These are phyloP conservation scores for Trichaptum fuscoviolaceum DNA, from an alignment of 768 basidiomycete species.

Conservation along the genomic window DNA sequence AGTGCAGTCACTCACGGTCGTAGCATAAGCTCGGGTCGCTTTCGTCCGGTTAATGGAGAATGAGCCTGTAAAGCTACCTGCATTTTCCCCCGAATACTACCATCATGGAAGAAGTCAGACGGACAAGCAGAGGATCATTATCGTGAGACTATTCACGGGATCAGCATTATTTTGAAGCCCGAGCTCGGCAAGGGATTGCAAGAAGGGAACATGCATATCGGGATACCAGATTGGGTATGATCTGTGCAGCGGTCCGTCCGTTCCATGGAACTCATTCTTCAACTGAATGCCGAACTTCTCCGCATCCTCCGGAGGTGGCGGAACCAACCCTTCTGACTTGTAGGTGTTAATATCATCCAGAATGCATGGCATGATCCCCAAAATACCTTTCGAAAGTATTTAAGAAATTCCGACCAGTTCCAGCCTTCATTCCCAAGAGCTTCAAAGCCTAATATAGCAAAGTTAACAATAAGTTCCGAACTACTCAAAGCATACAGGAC, in stretches of 20 bases:
- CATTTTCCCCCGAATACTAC: neutral
- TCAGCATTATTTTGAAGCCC: neutral
- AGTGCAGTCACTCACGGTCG: neutral
- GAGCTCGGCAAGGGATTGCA: neutral
- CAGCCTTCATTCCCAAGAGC: slow-evolving; percentile 32
- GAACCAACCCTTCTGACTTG: neutral
- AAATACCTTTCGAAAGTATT: slow-evolving; percentile 43
- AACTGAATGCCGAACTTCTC: neutral
- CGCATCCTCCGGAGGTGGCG: neutral
- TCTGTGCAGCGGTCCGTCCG: neutral
- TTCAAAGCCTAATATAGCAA: slow-evolving; percentile 17
- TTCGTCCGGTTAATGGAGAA: neutral
- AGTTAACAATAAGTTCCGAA: neutral
- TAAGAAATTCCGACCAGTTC: slow-evolving; percentile 40
- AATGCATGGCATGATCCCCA: neutral
- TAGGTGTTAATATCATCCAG: neutral
- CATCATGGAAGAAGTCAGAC: neutral
- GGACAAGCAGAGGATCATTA: neutral
- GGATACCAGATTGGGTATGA: neutral
- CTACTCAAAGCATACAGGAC: neutral
- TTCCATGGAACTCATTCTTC: neutral
- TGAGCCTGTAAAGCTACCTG: neutral
- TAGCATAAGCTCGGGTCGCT: neutral
- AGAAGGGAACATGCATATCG: neutral
- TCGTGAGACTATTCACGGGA: neutral